phyloP scores from a whole-genome alignment of 1,139 yeast species.

The Suhomyces bribrorum region DNA sequence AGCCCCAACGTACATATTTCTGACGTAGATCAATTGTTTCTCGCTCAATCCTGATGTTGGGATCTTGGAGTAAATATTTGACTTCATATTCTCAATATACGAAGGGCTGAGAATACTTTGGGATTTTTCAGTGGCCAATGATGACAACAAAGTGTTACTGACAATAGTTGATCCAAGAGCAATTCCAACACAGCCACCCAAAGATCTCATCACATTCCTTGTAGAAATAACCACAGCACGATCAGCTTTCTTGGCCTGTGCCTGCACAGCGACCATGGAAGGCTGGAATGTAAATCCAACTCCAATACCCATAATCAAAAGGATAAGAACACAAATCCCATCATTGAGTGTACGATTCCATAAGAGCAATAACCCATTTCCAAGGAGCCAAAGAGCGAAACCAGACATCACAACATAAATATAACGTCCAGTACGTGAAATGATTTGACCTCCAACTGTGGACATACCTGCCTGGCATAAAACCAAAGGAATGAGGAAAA shows the following conservation, averaged over 20 bases:
- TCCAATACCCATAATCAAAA: slow-evolving; percentile 50
- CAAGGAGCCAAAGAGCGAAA: slow-evolving; percentile 44
- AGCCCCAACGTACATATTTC: slow-evolving; percentile 37
- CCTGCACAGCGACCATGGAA: slow-evolving; percentile 56
- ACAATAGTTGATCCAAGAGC: slow-evolving; percentile 47
- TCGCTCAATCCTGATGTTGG: slow-evolving; percentile 25
- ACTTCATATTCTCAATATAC: slow-evolving; percentile 23
- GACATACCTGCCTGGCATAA: slow-evolving; percentile 42
- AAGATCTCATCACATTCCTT: slow-evolving; percentile 52
- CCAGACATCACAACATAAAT: slow-evolving; percentile 44
- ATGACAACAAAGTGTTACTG: slow-evolving; percentile 36
- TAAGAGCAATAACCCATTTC: slow-evolving; percentile 38
- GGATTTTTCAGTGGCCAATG: slow-evolving; percentile 18
- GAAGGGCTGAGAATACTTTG: slow-evolving; percentile 10
- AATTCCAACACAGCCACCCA: slow-evolving; percentile 58
- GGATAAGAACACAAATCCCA: slow-evolving; percentile 36
- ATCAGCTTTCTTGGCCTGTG: slow-evolving; percentile 51
- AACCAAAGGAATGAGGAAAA: slow-evolving; percentile 45
- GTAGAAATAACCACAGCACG: slow-evolving; percentile 58
- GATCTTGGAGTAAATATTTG: slow-evolving; percentile 36
- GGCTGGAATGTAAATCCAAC: slow-evolving; percentile 57
- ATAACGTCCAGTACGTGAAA: slow-evolving; percentile 45
- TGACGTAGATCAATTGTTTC: slow-evolving; percentile 28
- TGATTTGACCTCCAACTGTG: slow-evolving; percentile 44
- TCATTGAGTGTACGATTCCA: slow-evolving; percentile 32